These are phyloP conservation scores for Kwoniella heveanensis DNA, from an alignment of 768 basidiomycete species.

Conservation along the genomic window DNA sequence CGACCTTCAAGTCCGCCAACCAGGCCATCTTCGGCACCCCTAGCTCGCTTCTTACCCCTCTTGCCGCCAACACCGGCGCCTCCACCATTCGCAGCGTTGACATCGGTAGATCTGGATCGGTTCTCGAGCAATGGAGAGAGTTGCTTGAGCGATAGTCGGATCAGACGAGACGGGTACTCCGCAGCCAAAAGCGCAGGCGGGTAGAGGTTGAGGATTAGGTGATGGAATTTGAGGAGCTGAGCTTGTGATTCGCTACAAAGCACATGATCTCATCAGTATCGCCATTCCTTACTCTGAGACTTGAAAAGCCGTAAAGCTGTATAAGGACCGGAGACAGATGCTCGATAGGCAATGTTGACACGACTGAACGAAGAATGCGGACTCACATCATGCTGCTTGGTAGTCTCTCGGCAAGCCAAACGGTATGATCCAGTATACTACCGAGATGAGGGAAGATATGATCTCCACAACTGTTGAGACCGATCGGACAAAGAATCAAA, in stretches of 20 bases:
- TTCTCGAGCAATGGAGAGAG: slow-evolving; percentile 32
- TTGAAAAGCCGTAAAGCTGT: no score
- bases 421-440: slow-evolving; percentile 49
- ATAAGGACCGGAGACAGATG: no score
- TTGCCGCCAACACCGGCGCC: slow-evolving; percentile 29
- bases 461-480: slow-evolving; percentile 40
- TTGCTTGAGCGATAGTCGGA: slow-evolving; percentile 33
- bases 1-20: slow-evolving; percentile 49
- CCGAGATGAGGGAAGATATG: slow-evolving; percentile 52
- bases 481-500: neutral
- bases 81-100: slow-evolving; percentile 14
- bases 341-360: neutral
- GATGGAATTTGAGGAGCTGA: slow-evolving; percentile 43
- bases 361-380: neutral
- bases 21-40: slow-evolving; percentile 51
- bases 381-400: slow-evolving; percentile 36
- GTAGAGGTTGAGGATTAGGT: slow-evolving; percentile 39
- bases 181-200: slow-evolving; percentile 30
- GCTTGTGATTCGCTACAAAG: slow-evolving; percentile 27
- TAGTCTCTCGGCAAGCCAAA: slow-evolving; percentile 47
- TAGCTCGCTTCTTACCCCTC: slow-evolving; percentile 53
- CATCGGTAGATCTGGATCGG: slow-evolving; percentile 15
- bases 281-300: no score
- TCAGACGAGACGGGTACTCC: slow-evolving; percentile 45
- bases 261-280: no score